Base-by-base conservation (phyloP, 192 early-diverging fungal genomes). In the Gigaspora rosea region DNA sequence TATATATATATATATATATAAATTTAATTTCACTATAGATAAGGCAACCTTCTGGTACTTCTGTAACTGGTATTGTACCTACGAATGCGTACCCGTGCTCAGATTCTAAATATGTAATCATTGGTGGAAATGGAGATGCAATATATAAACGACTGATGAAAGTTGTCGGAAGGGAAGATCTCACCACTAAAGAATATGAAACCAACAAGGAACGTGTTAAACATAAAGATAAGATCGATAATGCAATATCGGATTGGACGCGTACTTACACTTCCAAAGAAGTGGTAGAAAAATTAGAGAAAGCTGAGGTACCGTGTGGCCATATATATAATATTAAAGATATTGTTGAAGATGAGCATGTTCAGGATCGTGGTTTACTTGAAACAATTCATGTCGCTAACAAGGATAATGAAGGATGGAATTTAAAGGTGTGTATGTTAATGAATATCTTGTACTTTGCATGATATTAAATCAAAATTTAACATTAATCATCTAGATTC, bases 11-110 rank as follows among this genome's bases (percentile, higher is more conserved):
- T 46, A 70, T 3, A 15, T 48, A 41, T 48, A 32, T 22, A 5
- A 4, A 20, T 18, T 51, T 57, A 35, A 1, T 52, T 9, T 51
- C 6, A 18, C 0, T 18, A 33, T 50, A 83, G 82, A 84, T 85
- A 69, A 76, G 86, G 35, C 82, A 84, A 69, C 86, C 86, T 52
- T 87, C 86, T 27, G 85, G 85, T 33, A 87, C 84, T 15, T 86
- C 85, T 1, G 79, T 87, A 4, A 87, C 86, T 13, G 86, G 86
- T 27, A 87, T 87, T 71, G 84, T 85, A 16, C 84, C 86, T 35
- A 87, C 83, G 2, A 82, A 85, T 35, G 84, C 81, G 0, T 87
- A 85, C 57, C 82, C 77, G 9, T 85, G 84, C 69, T 75, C 75
- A 22, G 85, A 84, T 66, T 78, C 78, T 18, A 85, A 85, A 64